phyloP scores from a whole-genome alignment of 1,284 basidiomycete species.

The Prillingera fragicola region DNA sequence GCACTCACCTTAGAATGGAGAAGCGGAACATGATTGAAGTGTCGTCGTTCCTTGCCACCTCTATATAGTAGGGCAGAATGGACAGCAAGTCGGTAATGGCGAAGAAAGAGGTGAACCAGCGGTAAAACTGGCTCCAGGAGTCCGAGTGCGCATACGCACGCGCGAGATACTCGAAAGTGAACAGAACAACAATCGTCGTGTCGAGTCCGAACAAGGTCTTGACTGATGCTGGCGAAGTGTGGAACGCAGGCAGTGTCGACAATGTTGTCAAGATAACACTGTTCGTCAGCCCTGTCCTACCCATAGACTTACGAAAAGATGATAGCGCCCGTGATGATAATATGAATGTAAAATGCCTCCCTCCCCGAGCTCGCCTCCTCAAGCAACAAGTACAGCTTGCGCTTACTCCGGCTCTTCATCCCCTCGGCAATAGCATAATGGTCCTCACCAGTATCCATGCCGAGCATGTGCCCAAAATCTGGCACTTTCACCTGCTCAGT shows the following conservation, averaged over 20 bases:
- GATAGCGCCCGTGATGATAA: slow-evolving; percentile 43
- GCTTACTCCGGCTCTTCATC: slow-evolving; percentile 42
- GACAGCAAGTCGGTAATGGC: slow-evolving; percentile 76
- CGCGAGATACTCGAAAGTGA: slow-evolving; percentile 62
- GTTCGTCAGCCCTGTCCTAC: slow-evolving; percentile 24
- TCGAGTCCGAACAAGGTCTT: slow-evolving; percentile 71
- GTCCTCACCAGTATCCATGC: slow-evolving; percentile 44
- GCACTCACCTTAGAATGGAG: slow-evolving; percentile 67
- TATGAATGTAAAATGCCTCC: slow-evolving; percentile 47
- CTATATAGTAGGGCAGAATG: slow-evolving; percentile 80
- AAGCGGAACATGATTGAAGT: slow-evolving; percentile 82
- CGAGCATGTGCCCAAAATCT: slow-evolving; percentile 44
- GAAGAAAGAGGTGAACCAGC: slow-evolving; percentile 59
- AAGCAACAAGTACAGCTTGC: slow-evolving; percentile 47
- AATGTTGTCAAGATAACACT: slow-evolving; percentile 75
- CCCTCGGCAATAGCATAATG: slow-evolving; percentile 41
- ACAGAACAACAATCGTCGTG: slow-evolving; percentile 74
- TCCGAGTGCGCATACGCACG: slow-evolving; percentile 47
- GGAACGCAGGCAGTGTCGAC: slow-evolving; percentile 77
- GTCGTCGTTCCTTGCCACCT: slow-evolving; percentile 73
- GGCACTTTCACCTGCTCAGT: slow-evolving; percentile 44
- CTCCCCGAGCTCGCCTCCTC: slow-evolving; percentile 45
- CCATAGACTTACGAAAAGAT: slow-evolving; percentile 42
- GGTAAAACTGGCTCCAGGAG: slow-evolving; percentile 44
- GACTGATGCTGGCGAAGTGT: slow-evolving; percentile 57